Evolutionary conservation across 1,284 basidiomycete genomes (phyloP).

Genomic region (Austropuccinia psidii): DNA sequence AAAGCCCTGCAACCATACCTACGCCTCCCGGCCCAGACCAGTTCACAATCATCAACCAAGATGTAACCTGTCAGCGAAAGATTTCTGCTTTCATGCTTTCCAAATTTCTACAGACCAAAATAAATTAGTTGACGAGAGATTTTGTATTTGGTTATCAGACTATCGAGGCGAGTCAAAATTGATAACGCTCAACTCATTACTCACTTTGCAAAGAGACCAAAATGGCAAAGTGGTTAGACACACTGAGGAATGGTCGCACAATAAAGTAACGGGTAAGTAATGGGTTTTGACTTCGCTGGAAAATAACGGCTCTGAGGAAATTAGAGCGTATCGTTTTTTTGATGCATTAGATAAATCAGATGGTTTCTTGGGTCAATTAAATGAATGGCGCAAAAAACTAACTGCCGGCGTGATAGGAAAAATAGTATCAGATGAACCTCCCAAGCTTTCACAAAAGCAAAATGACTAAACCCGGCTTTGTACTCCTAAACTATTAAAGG

Average conservation of each 20-base stretch:
- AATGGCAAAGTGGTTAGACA: slow-evolving; percentile 37
- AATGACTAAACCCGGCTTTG: too few relatives aligned
- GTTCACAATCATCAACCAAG: slow-evolving; percentile 37
- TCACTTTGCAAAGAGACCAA: slow-evolving; percentile 36
- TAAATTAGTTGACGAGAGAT: too few relatives aligned
- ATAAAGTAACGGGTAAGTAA: slow-evolving; percentile 31
- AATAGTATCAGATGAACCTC: slow-evolving; percentile 34
- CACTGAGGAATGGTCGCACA: slow-evolving; percentile 39
- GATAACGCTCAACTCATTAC: slow-evolving; percentile 37
- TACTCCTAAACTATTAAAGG: too few relatives aligned
- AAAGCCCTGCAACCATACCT: slow-evolving; percentile 31
- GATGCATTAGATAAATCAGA: slow-evolving; percentile 24
- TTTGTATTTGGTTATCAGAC: background rate
- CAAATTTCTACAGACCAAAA: background rate
- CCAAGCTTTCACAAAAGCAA: too few relatives aligned
- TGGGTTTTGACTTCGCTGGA: background rate
- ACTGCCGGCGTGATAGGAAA: slow-evolving; percentile 32
- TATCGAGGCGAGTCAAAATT: slow-evolving; percentile 30
- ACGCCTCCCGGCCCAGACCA: slow-evolving; percentile 31
- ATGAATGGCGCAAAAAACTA: slow-evolving; percentile 38
- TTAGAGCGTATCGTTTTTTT: background rate
- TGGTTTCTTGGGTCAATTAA: slow-evolving; percentile 38
- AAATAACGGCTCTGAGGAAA: background rate
- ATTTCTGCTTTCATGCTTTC: background rate
- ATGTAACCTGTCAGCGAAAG: slow-evolving; percentile 27